Conservation (phyloP, 306 rosid species). For the Medicago lupulina region DNA sequence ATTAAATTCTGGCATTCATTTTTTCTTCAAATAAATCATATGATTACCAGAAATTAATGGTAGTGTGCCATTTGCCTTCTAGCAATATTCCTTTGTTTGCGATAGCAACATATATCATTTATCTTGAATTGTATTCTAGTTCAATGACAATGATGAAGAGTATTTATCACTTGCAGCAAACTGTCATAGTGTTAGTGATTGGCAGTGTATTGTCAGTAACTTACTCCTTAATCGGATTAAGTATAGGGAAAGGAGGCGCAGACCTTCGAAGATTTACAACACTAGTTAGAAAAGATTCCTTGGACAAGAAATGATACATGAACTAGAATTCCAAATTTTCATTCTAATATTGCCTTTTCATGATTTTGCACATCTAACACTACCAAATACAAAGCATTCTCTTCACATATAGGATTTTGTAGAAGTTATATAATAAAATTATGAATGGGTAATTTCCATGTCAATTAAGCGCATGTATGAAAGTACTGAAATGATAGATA, state of each 20-base stretch:
- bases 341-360: slow-evolving; percentile 3
- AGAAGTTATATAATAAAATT: slow-evolving; percentile 18
- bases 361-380: slow-evolving; percentile 6
- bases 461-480: slow-evolving; percentile 33
- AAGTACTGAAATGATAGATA: slow-evolving; percentile 36
- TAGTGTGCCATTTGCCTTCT: slow-evolving; percentile 30
- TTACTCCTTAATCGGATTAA: slow-evolving; percentile 7
- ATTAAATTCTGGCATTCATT: slow-evolving; percentile 25
- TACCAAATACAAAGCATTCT: not conserved
- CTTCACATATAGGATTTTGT: not conserved
- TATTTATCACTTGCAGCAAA: slow-evolving; percentile 16
- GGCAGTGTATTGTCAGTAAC: not conserved
- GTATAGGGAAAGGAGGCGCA: slow-evolving; percentile 4
- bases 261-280: not conserved
- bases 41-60: slow-evolving; percentile 33
- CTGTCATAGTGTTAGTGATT: slow-evolving; percentile 27
- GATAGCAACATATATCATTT: slow-evolving; percentile 1
- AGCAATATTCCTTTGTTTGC: not conserved
- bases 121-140: slow-evolving; percentile 24
- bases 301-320: slow-evolving; percentile 22
- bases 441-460: slow-evolving; percentile 31
- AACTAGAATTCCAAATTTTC: not conserved
- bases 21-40: slow-evolving; percentile 33
- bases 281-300: not conserved
- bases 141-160: not conserved